Percentiles rank a stretch among this genome's conserved stretches.
Evolutionary conservation across 352 stramenopile species (phyloP).

Genomic region (Phytophthora citricola): DNA sequence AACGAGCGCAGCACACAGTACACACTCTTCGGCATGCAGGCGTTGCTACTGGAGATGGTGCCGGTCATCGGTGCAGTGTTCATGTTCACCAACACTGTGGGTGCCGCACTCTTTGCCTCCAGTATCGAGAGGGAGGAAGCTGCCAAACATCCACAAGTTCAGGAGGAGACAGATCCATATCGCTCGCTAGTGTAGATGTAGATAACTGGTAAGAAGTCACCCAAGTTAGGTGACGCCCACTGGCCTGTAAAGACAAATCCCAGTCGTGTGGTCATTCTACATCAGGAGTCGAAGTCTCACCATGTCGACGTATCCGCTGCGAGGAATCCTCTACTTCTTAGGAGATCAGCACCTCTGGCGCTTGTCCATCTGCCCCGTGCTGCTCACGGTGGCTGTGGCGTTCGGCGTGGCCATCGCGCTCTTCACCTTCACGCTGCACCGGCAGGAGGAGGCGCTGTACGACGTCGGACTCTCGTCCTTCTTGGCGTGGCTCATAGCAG

Average conservation of each 20-base stretch:
- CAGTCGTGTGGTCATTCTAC: constrained; percentile 6
- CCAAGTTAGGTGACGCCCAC: neutral
- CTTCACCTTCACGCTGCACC: constrained; percentile 46
- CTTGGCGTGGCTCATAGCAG: constrained; percentile 62
- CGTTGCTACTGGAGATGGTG: constrained; percentile 64
- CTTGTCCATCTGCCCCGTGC: constrained; percentile 47
- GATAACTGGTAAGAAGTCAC: constrained; percentile 7
- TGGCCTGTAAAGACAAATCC: neutral
- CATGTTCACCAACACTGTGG: constrained; percentile 67
- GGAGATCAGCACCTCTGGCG: constrained; percentile 53
- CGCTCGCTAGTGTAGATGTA: constrained; percentile 21
- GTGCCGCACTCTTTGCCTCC: constrained; percentile 59
- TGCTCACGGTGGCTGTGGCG: constrained; percentile 58
- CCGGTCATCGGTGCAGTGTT: constrained; percentile 57
- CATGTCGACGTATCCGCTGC: constrained; percentile 54
- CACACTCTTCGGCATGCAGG: constrained; percentile 60
- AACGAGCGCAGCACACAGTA: constrained; percentile 51
- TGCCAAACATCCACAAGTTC: constrained; percentile 21
- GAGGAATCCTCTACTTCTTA: constrained; percentile 53
- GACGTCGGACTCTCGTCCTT: constrained; percentile 41
- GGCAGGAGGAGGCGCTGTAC: constrained; percentile 45
- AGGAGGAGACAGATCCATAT: constrained; percentile 26
- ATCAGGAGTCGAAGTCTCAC: constrained; percentile 10
- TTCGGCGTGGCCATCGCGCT: constrained; percentile 47
- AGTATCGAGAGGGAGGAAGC: constrained; percentile 56